Base-by-base conservation (phyloP, 768 basidiomycete genomes). In the Russula foetens region DNA sequence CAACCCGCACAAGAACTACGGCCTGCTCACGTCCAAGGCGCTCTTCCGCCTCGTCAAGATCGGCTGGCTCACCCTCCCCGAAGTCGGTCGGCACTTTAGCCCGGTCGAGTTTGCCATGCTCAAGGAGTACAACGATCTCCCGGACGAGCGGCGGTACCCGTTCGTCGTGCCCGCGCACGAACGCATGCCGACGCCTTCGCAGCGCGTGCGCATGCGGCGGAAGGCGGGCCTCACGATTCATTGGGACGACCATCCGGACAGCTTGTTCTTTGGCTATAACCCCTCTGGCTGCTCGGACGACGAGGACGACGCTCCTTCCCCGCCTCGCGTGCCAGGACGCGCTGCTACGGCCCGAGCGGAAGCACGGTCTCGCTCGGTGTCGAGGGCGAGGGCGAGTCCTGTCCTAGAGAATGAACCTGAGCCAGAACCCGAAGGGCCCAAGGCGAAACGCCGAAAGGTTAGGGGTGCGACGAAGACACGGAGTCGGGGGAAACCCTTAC, bases 31-130 rank as follows among this genome's bases (percentile, higher is more conserved):
- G 12, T 67, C 66, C 17, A 67, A 67, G 62, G 26, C 56, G 12
- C 66, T 73, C 35, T 67, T 66, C 39, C 63, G 67, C 14, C 66
- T 74, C 17, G 60, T 72, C 39, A 67, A 68, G 35, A 33, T 64
- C 35, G 68, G 68, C 14, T 71, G 68, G 66, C 66, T 74, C 35
- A 67, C 68, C 4, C 45, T 66, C 43, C 29, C 65, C 35, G 71
- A 74, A 50, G 70, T 68, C 19, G 49, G 59, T 45, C 15, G 14
- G 6, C 51, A 47, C 67, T 59, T 74, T 61, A 65, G 63, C 56
- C 21, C 38, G 21, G 8, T 64, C 47, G 69, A 70, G 29, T 65
- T 61, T 54, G 28, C 52, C 24, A 65, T 60, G 4, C 47, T 72
- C 17, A 33, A 55, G 31, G 60, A 52, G 33, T 72, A 72, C 53